A percentile compares a stretch with the other conserved stretches of the same genome.
These are phyloP conservation scores for Wallacemonas sp. DNA, from an alignment of 208 protist species.

Conservation along the genomic window DNA sequence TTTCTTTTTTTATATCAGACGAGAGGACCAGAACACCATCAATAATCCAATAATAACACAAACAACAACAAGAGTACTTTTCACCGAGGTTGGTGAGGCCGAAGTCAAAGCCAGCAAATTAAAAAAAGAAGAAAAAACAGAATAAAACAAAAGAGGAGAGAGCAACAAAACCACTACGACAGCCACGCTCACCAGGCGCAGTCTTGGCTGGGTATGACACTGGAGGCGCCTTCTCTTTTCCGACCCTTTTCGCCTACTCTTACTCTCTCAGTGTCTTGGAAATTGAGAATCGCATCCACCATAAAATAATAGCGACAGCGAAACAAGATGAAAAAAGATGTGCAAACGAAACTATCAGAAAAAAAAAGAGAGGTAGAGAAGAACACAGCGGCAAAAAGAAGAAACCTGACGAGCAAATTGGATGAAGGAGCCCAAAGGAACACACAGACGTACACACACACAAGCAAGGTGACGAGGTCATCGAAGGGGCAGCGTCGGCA, in stretches of 20 bases:
- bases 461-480: too few species aligned
- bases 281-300: too few species aligned
- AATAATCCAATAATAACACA: conserved; percentile 1
- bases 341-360: conserved; percentile 2
- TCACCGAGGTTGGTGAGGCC: not conserved
- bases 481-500: too few species aligned
- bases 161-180: conserved; percentile 8
- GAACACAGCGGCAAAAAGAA: not conserved
- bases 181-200: too few species aligned
- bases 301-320: not conserved
- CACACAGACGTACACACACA: too few species aligned
- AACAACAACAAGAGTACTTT: conserved; percentile 1
- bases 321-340: conserved; percentile 1
- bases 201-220: too few species aligned
- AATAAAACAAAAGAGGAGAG: not conserved
- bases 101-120: not conserved
- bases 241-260: not conserved
- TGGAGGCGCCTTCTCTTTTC: too few species aligned
- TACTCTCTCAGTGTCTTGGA: not conserved
- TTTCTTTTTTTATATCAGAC: too few species aligned
- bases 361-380: conserved; percentile 6
- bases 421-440: too few species aligned
- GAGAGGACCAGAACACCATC: not conserved
- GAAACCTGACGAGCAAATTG: not conserved
- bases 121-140: conserved; percentile 16